A percentile compares a stretch with the other conserved stretches of the same genome.
Evolutionary conservation across 1,284 basidiomycete genomes (phyloP).

Genomic region (Apiotrichum mycotoxinovorans): DNA sequence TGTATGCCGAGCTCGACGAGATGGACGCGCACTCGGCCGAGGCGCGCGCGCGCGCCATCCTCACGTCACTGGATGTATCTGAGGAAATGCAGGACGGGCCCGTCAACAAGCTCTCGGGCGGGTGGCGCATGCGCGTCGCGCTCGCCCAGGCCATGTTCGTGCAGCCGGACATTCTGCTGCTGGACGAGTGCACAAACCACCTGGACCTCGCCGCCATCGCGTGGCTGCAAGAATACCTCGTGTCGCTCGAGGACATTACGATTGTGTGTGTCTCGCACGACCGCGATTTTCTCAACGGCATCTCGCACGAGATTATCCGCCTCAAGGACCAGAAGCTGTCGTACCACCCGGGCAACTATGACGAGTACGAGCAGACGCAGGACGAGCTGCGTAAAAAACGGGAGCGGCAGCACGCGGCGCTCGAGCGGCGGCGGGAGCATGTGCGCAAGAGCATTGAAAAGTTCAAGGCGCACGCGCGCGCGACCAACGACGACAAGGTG

Average conservation of each 20-base stretch:
- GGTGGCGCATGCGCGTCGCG: slow-evolving; percentile 63
- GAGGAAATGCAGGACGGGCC: slow-evolving; percentile 55
- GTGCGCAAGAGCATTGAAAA: slow-evolving; percentile 25
- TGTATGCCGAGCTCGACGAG: slow-evolving; percentile 26
- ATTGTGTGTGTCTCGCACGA: slow-evolving; percentile 67
- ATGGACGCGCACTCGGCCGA: slow-evolving; percentile 55
- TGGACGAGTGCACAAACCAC: slow-evolving; percentile 54
- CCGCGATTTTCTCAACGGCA: slow-evolving; percentile 63
- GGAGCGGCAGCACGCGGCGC: slow-evolving; percentile 56
- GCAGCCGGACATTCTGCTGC: slow-evolving; percentile 50
- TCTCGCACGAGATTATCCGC: slow-evolving; percentile 66
- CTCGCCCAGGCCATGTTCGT: slow-evolving; percentile 53
- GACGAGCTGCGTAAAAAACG: slow-evolving; percentile 50
- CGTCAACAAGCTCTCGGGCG: slow-evolving; percentile 60
- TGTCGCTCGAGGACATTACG: slow-evolving; percentile 48
- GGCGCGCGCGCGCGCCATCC: slow-evolving; percentile 58
- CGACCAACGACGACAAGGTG: slow-evolving; percentile 17
- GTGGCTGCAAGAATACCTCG: slow-evolving; percentile 58
- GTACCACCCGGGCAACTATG: slow-evolving; percentile 46
- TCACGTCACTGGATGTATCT: slow-evolving; percentile 59
- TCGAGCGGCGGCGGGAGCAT: slow-evolving; percentile 58
- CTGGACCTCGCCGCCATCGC: slow-evolving; percentile 50
- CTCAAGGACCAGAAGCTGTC: slow-evolving; percentile 59
- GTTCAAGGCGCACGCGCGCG: slow-evolving; percentile 18
- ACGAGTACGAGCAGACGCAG: slow-evolving; percentile 20